Evolutionary conservation across 148 eudicot species (phyloP), one percentile per base, ranked within the genome.

Genomic region (Heliamphora exappendiculata): DNA sequence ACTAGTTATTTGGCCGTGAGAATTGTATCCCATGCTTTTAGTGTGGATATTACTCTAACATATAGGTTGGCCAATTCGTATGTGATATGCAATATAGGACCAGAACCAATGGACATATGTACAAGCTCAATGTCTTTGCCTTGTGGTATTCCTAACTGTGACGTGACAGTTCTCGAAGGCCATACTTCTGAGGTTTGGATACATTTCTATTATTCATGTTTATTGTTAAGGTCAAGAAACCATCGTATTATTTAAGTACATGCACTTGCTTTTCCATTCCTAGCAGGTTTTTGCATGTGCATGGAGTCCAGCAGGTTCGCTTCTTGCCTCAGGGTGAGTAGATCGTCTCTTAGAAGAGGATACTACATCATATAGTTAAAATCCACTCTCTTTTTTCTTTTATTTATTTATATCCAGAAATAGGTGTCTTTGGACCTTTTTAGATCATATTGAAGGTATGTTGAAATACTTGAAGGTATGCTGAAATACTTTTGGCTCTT

Each of bases 251-350:
- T 41, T 28, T 36, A 41, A 19, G 31, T 34, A 22, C 41, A 67
- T 82, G 45, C 26, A 31, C 59, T 79, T 76, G 26, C 42, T 60
- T 31, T 6, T 68, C 39, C 49, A 29, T 53, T 70, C 22, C 36
- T 42, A 41, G 8, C 82, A 90, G 94, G 94, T 90, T 80, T 90
- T 87, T 84, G 91, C 86, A 53, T 88, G 94, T 81, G 90, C 94
- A 16, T 90, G 94, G 94, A 88, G 88, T 82, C 94, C 94, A 72
- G 74, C 79, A 16, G 91, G 87, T 74, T 85, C 90, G 39, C 83
- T 88, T 78, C 88, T 90, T 78, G 94, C 94, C 65, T 88, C 94
- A 50, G 94, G 90, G 94, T 90, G 60, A 47, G 88, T 66, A 78
- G 28, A 26, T 17, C 44, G 37, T 81, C 57, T 62, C 42, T 16